A percentile compares a stretch with the other conserved stretches of the same genome.
These are phyloP conservation scores for Aspergillus panamensis DNA, from an alignment of 495 filamentous ascomycete species.

Conservation along the genomic window DNA sequence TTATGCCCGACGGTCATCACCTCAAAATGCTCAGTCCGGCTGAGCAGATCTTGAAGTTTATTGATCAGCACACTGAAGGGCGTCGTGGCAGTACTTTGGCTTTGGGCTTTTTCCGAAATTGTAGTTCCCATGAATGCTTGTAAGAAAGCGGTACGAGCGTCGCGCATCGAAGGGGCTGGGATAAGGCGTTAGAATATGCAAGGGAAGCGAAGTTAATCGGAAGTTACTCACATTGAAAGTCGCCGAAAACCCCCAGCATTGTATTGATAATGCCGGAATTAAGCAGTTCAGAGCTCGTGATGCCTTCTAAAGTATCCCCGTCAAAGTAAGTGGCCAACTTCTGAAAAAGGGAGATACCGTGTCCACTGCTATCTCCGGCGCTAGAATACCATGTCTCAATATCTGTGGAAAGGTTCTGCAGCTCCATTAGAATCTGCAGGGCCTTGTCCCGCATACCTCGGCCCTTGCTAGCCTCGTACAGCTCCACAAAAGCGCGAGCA, in stretches of 20 bases:
- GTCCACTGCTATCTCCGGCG: conserved; percentile 46
- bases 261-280: conserved; percentile 84
- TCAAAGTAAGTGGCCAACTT: conserved; percentile 85
- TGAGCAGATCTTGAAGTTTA: conserved; percentile 93
- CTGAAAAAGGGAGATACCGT: conserved; percentile 61
- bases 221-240: conserved; percentile 42
- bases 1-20: conserved; percentile 94
- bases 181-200: neutral
- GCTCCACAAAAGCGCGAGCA: conserved; percentile 77
- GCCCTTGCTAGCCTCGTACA: conserved; percentile 73
- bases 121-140: conserved; percentile 89
- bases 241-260: conserved; percentile 76
- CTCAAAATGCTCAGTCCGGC: conserved; percentile 96
- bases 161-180: conserved; percentile 30
- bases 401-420: conserved; percentile 66
- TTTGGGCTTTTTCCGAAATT: conserved; percentile 58
- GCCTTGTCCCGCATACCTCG: conserved; percentile 75
- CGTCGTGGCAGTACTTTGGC: conserved; percentile 64
- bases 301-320: conserved; percentile 80
- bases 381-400: conserved; percentile 61
- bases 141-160: conserved; percentile 78
- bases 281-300: conserved; percentile 94
- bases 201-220: conserved; percentile 5
- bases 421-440: conserved; percentile 63
- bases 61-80: conserved; percentile 88